These are phyloP conservation scores for Carallia brachiata DNA, from an alignment of 345 rosid genomes.

Conservation along the genomic window DNA sequence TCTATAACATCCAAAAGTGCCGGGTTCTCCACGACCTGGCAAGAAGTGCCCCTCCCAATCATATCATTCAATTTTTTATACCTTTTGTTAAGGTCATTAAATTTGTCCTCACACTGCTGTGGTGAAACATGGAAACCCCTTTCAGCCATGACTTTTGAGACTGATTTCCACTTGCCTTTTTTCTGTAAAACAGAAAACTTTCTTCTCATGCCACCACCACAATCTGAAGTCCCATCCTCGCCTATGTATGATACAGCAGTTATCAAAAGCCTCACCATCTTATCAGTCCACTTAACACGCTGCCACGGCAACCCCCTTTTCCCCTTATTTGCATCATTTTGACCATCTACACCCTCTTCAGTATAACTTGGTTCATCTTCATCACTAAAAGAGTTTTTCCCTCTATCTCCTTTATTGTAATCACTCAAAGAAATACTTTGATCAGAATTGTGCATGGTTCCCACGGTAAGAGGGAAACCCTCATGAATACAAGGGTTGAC, in stretches of 20 bases:
- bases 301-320: slow-evolving; percentile 84
- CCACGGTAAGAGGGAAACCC: slow-evolving; percentile 69
- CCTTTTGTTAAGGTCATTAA: slow-evolving; percentile 87
- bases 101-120: slow-evolving; percentile 96
- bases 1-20: slow-evolving; percentile 67
- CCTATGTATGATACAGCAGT: slow-evolving; percentile 87
- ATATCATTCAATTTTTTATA: slow-evolving; percentile 91
- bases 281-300: slow-evolving; percentile 93
- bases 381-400: slow-evolving; percentile 60
- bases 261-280: slow-evolving; percentile 86
- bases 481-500: slow-evolving; percentile 47
- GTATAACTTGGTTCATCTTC: slow-evolving; percentile 82
- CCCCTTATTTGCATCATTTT: slow-evolving; percentile 46
- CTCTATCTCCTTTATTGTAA: slow-evolving; percentile 54
- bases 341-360: slow-evolving; percentile 69
- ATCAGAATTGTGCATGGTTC: slow-evolving; percentile 56
- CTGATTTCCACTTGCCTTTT: slow-evolving; percentile 89
- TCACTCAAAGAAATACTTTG: slow-evolving; percentile 43
- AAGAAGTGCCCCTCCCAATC: slow-evolving; percentile 90
- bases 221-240: slow-evolving; percentile 58
- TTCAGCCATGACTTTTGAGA: slow-evolving; percentile 89
- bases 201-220: slow-evolving; percentile 53
- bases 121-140: slow-evolving; percentile 85
- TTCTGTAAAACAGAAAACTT: slow-evolving; percentile 76
- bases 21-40: slow-evolving; percentile 92